A percentile compares a stretch with the other conserved stretches of the same genome.
Conservation (phyloP, 2,329 filamentous ascomycete species). For the Sclerotinia minor region DNA sequence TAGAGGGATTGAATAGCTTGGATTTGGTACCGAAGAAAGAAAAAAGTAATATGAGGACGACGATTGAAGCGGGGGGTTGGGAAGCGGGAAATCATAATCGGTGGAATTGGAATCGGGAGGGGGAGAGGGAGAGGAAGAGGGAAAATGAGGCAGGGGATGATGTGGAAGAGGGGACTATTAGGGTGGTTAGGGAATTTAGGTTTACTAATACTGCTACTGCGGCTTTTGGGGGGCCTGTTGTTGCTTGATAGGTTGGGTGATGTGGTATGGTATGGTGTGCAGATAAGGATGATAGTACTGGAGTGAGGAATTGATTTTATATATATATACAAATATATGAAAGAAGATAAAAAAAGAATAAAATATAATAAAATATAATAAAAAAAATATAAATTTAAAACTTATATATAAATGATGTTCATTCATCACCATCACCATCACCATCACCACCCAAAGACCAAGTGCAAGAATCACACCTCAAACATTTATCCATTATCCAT, state of each 20-base stretch:
- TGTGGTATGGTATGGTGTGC: no score
- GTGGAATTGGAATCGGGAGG: slow-evolving; percentile 6
- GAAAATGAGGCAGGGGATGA: no score
- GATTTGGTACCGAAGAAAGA: slow-evolving; percentile 22
- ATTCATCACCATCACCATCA: neutral
- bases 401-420: neutral
- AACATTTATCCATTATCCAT: no score
- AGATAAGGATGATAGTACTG: neutral
- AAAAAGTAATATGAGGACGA: slow-evolving; percentile 14
- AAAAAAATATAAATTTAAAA: no score
- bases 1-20: neutral
- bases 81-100: neutral
- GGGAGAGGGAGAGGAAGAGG: neutral
- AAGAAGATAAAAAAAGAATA: no score
- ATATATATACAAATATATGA: neutral
- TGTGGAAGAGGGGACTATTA: slow-evolving; percentile 17
- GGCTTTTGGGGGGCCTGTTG: slow-evolving; percentile 2
- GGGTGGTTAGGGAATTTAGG: slow-evolving; percentile 18
- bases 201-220: slow-evolving; percentile 2
- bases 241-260: neutral
- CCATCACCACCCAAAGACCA: neutral
- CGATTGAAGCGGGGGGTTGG: slow-evolving; percentile 1
- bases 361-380: no score
- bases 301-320: no score
- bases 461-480: neutral